These are phyloP conservation scores for Sporothrix phasma DNA, from an alignment of 2,329 filamentous ascomycete genomes.

Conservation along the genomic window DNA sequence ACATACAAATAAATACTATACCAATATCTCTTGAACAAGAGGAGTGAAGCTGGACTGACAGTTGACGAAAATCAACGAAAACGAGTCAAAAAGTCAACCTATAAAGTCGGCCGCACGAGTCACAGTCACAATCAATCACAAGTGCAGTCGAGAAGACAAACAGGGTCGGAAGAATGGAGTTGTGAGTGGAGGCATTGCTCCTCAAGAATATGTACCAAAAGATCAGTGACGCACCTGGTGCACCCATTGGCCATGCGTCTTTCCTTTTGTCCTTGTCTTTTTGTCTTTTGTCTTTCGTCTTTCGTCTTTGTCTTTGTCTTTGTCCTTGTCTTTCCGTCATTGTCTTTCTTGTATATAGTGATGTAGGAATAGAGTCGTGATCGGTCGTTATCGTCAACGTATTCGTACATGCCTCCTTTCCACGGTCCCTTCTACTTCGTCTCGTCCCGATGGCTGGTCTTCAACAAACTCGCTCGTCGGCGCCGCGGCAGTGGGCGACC, in stretches of 20 bases:
- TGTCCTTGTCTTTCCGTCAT: too few species aligned
- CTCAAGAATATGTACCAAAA: neutral
- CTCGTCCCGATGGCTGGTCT: neutral
- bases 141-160: too few species aligned
- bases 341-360: neutral
- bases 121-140: neutral
- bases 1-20: neutral
- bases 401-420: neutral
- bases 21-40: neutral
- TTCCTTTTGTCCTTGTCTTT: too few species aligned
- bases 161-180: neutral
- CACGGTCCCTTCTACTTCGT: neutral
- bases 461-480: neutral
- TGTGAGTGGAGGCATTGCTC: neutral
- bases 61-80: too few species aligned
- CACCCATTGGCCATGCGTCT: neutral
- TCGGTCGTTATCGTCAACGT: slow-evolving; percentile 9
- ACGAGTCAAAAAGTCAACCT: too few species aligned
- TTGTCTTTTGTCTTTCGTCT: too few species aligned
- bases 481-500: too few species aligned
- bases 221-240: neutral
- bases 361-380: slow-evolving; percentile 9
- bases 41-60: too few species aligned
- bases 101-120: too few species aligned
- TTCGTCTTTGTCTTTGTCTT: too few species aligned